Base-by-base conservation (phyloP, 495 filamentous ascomycete genomes). In the Clohesyomyces aquaticus region DNA sequence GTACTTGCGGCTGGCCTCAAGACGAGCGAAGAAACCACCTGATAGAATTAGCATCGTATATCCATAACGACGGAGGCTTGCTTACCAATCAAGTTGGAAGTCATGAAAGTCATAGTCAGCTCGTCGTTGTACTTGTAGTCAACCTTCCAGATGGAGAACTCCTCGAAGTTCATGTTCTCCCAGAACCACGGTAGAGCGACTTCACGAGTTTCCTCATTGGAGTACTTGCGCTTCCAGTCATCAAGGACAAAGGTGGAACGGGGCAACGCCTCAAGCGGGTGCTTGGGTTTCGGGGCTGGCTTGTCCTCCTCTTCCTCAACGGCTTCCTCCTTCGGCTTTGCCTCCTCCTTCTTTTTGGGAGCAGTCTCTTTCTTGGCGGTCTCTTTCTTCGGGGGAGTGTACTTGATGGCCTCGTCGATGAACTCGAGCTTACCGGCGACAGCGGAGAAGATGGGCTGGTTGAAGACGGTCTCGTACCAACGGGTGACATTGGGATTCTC, bases 111-210 rank as follows among this genome's bases (percentile, higher is more conserved):
- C 74, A 91, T 81, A 71, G 91, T 96, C 70, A 98, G 86, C 85
- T 98, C 94, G 54, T 96, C 86, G 79, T 96, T 93, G 84, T 98
- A 98, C 83, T 96, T 96, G 86, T 96, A 99, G 77, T 89, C 86
- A 62, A 89, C 81, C 73, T 81, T 85, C 91, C 91, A 99, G 71
- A 99, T 78, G 38, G 91, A 95, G 84, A 94, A 98, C 79, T 98
- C 95, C 57, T 90, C 88, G 72, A 93, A 83, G 63, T 92, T 93
- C 78, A 84, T 85, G 74, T 96, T 88, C 81, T 96, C 85, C 93
- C 93, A 99, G 86, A 99, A 98, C 90, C 93, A 99, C 74, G 93
- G 92, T 68, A 98, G 78, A 68, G 93, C 91, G 43, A 80, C 87
- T 63, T 80, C 70, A 46, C 89, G 91, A 59, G 90, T 93, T 48